phyloP scores from a whole-genome alignment of 495 filamentous ascomycete genomes.

The Neurospora sp. region DNA sequence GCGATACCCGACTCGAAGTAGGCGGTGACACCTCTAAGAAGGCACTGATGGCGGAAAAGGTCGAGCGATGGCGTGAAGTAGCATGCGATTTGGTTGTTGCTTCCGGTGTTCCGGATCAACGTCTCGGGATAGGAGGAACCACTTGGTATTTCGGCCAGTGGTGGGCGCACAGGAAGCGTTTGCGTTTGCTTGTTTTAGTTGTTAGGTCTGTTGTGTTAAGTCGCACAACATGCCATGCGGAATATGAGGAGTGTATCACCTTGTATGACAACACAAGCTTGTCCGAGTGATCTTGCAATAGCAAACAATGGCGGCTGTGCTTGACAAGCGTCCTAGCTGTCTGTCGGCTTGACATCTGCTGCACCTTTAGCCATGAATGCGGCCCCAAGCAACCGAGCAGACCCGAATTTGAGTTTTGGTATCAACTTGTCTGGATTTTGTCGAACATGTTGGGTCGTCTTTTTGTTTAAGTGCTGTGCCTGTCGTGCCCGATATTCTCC shows the following conservation, averaged over 20 bases:
- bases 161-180: background rate
- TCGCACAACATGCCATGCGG: background rate
- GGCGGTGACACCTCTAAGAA: background rate
- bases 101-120: background rate
- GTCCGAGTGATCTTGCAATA: background rate
- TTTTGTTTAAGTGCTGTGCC: background rate
- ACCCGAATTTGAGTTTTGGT: background rate
- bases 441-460: background rate
- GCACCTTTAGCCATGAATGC: background rate
- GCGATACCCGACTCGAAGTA: constrained; percentile 12
- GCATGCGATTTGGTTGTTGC: background rate
- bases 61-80: background rate
- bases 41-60: background rate
- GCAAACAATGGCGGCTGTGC: background rate
- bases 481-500: background rate
- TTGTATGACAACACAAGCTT: background rate
- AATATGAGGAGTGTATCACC: background rate
- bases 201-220: background rate
- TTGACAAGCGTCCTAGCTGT: background rate
- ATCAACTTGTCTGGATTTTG: background rate
- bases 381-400: background rate
- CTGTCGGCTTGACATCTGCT: background rate
- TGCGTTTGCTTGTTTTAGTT: background rate
- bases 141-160: background rate
- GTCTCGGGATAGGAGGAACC: background rate